phyloP scores from a whole-genome alignment of 139 green algal genomes.

The Chlamydomonas sp. region DNA sequence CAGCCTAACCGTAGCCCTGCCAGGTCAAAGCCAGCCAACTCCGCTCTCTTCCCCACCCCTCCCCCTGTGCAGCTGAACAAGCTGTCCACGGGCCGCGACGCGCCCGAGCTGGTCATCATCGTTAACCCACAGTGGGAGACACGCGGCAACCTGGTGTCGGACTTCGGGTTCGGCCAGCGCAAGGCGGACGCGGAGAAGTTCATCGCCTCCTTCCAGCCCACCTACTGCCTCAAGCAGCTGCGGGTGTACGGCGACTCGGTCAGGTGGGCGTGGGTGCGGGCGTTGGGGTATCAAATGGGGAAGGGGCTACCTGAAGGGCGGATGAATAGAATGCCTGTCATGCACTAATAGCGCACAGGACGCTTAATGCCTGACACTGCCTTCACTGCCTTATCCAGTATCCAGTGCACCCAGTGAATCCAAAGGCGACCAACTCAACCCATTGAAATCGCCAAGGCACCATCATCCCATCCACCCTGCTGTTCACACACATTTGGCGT shows the following conservation, averaged over 20 bases:
- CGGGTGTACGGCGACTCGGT: constrained; percentile 68
- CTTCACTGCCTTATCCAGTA: too few species aligned
- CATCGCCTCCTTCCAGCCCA: constrained; percentile 67
- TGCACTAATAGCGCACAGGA: too few species aligned
- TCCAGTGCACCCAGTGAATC: too few species aligned
- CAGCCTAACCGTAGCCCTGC: background rate
- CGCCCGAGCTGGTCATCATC: constrained; percentile 71
- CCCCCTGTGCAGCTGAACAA: constrained; percentile 44
- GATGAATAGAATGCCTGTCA: too few species aligned
- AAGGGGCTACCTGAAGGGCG: too few species aligned
- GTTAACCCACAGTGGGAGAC: constrained; percentile 85
- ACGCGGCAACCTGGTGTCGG: constrained; percentile 47
- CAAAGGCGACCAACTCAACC: too few species aligned
- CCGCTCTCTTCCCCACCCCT: background rate
- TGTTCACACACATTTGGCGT: background rate
- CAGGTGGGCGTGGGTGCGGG: constrained; percentile 9
- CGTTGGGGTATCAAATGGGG: too few species aligned
- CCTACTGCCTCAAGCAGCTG: constrained; percentile 76
- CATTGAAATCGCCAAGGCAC: too few species aligned
- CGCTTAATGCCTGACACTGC: too few species aligned
- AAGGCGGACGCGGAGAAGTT: constrained; percentile 54
- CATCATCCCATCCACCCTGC: background rate
- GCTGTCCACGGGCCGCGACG: constrained; percentile 49
- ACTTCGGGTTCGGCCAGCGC: constrained; percentile 58
- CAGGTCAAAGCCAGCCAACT: too few species aligned